Base-by-base conservation (phyloP, 768 basidiomycete genomes). In the Paxillus ammoniavirescens region DNA sequence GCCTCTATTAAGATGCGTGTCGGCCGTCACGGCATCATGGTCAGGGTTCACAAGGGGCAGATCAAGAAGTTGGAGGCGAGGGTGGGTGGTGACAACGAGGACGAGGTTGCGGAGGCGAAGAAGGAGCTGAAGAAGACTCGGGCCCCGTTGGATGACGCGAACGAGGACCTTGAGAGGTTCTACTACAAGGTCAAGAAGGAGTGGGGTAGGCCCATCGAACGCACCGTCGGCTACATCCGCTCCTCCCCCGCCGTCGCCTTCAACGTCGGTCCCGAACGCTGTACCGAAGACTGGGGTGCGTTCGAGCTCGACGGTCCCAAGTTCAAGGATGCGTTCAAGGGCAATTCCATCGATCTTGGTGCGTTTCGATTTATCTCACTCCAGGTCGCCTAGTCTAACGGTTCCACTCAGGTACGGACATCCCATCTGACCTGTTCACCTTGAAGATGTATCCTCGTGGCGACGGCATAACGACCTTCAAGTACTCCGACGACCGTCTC, bases 161-260 rank as follows among this genome's bases (percentile, higher is more conserved):
- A 75, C 58, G 50, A 65, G 5, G 61, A 42, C 28, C 64, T 73
- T 65, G 73, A 72, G 64, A 49, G 51, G 5, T 72, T 73, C 68
- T 72, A 62, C 56, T 59, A 59, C 10, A 60, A 49, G 17, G 54
- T 75, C 44, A 65, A 65, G 66, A 73, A 56, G 62, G 37, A 69
- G 3, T 76, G 72, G 74, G 18, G 48, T 46, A 58, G 70, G 40
- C 40, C 47, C 12, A 63, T 65, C 40, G 49, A 72, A 52, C 72
- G 73, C 3, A 65, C 75, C 37, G 72, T 75, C 54, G 75, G 76
- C 23, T 58, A 67, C 53, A 68, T 76, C 53, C 59, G 65, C 55
- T 74, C 72, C 72, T 61, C 75, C 12, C 75, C 74, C 35, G 63
- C 70, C 45, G 68, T 77, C 63, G 56, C 38, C 61, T 63, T 44